These are phyloP conservation scores for Torulaspora franciscae DNA, from an alignment of 805 yeast genomes.

Conservation along the genomic window DNA sequence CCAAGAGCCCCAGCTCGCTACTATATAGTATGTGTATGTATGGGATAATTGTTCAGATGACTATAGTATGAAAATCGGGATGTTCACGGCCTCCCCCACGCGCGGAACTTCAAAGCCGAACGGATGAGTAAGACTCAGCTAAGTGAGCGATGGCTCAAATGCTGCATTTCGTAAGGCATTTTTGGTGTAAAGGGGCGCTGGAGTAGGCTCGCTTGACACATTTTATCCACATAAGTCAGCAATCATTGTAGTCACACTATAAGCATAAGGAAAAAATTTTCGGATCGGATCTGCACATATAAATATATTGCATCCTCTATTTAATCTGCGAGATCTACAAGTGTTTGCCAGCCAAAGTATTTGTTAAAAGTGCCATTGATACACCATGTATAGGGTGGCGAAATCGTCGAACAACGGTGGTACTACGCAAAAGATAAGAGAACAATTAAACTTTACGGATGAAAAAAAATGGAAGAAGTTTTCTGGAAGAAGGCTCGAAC, in stretches of 20 bases:
- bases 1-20: no score
- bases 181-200: not conserved
- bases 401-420: slow-evolving; percentile 24
- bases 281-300: not conserved
- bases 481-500: slow-evolving; percentile 82
- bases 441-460: slow-evolving; percentile 66
- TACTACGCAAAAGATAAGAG: slow-evolving; percentile 41
- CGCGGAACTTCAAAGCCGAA: not conserved
- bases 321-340: no score
- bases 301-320: not conserved
- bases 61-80: not conserved
- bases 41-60: not conserved
- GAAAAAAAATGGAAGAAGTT: slow-evolving; percentile 84
- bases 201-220: not conserved
- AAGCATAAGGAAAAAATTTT: not conserved
- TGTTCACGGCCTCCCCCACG: not conserved
- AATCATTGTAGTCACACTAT: not conserved
- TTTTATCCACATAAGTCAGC: slow-evolving; percentile 1
- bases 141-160: not conserved
- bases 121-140: not conserved
- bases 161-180: not conserved
- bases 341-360: no score
- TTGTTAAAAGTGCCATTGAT: not conserved
- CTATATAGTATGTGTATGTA: no score
- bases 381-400: not conserved